Evolutionary conservation across 768 basidiomycete species (phyloP), one percentile per base, ranked within the genome.

Genomic region (Lactarius vividus): DNA sequence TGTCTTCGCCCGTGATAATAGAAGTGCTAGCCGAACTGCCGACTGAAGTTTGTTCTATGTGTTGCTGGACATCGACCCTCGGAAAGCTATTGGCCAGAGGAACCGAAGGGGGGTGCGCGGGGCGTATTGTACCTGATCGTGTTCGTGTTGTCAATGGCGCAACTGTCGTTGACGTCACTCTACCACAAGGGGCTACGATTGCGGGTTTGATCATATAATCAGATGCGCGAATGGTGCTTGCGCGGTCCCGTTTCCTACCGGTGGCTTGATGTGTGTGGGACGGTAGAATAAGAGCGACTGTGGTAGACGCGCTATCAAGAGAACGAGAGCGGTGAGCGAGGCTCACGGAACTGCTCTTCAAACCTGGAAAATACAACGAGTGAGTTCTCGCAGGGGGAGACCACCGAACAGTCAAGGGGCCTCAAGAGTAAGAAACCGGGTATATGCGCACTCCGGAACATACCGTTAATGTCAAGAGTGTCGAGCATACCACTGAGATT

Each of bases 71-170:
- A 42, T 39, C n/a, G 26, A 40, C 59, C 16, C 35, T 31, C 20
- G 57, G 39, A 37, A 16, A 28, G 28, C 10, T 16, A 8, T 44
- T 46, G 16, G 42, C 18, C 28, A 33, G 29, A 62, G 67, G 37
- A 64, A 60, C 49, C 57, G 15, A 28, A 4, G 69, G 67, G 16
- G 53, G 67, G 28, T 58, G 61, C n/a, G 35, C 35, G 20, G 69
- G 61, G 46, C 69, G 69, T 35, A 70, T 70, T 37, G 70, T 70
- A 40, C 70, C 70, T 5, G 70, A 70, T 39, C 70, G 70, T 15
- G 70, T 70, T 44, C 70, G 68, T 39, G 64, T 70, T 15, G 68
- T 69, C 46, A 57, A 31, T 28, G 69, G 40, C 1, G 62, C 31
- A 46, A 55, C 64, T 18, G 11, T 31, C 11, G 33, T 49, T 16